These are phyloP conservation scores for Fraxinus paxiana DNA, from an alignment of 305 asterid species.

Conservation along the genomic window DNA sequence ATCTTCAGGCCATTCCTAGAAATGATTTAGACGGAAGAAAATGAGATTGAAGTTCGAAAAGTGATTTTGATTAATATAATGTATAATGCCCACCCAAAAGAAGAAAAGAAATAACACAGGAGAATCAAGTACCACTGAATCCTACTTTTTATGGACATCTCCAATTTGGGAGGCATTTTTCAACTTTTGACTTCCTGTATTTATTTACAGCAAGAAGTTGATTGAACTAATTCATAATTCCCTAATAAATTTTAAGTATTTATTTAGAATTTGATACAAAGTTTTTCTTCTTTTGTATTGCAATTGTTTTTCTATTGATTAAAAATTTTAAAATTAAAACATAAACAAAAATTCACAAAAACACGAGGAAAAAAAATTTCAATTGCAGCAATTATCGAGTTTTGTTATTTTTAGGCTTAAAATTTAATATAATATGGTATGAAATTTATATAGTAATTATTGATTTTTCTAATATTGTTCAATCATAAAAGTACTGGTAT, in stretches of 20 bases:
- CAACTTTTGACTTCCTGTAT: background rate
- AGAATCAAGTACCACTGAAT: background rate
- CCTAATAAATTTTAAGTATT: background rate
- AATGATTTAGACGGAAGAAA: background rate
- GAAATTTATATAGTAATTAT: background rate
- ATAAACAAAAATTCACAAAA: background rate
- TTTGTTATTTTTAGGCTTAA: background rate
- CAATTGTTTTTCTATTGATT: background rate
- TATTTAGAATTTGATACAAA: background rate
- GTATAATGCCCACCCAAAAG: background rate
- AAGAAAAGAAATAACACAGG: background rate
- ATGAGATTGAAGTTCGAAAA: conserved; percentile 13
- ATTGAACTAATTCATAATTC: background rate
- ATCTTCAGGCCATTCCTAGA: conserved; percentile 84
- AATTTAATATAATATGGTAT: background rate
- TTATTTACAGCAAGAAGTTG: background rate
- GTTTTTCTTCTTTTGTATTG: background rate
- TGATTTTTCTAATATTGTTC: background rate
- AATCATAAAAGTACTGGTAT: background rate
- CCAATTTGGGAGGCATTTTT: background rate
- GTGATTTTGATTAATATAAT: background rate
- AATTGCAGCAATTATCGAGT: background rate
- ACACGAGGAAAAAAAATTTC: background rate
- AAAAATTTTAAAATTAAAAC: background rate
- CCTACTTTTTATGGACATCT: background rate